Evolutionary conservation across 2,329 filamentous ascomycete genomes (phyloP).

Genomic region (Chaetomium globosum): DNA sequence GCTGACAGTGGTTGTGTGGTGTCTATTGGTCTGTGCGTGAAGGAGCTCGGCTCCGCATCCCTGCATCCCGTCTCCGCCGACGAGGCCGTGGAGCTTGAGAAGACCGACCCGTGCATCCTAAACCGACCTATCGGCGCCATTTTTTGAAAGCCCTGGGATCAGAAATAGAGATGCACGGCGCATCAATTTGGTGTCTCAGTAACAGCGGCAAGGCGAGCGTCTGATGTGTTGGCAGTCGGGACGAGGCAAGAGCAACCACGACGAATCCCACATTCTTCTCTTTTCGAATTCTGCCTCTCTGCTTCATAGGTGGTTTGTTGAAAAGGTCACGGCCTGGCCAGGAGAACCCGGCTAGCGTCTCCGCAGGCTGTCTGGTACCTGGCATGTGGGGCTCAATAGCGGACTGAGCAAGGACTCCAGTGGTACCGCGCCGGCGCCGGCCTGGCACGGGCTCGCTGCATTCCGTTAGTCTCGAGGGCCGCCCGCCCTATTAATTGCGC

Average conservation of each 20-base stretch:
- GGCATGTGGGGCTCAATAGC: slow-evolving; percentile 23
- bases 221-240: slow-evolving; percentile 7
- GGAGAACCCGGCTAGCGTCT: slow-evolving; percentile 25
- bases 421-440: slow-evolving; percentile 24
- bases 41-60: slow-evolving; percentile 20
- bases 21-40: background rate
- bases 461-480: slow-evolving; percentile 21
- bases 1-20: background rate
- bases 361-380: slow-evolving; percentile 21
- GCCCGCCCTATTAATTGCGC: slow-evolving; percentile 18
- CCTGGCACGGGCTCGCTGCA: slow-evolving; percentile 10
- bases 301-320: background rate
- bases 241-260: background rate
- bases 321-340: background rate
- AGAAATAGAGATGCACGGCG: background rate
- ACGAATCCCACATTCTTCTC: background rate
- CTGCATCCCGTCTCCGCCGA: slow-evolving; percentile 14
- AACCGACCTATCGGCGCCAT: slow-evolving; percentile 8
- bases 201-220: background rate
- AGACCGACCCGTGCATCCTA: background rate
- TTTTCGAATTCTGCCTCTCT: background rate
- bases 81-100: slow-evolving; percentile 1
- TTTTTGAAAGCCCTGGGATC: background rate
- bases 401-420: slow-evolving; percentile 18
- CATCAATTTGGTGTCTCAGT: background rate